These are phyloP conservation scores for Taxillus chinensis DNA, from an alignment of 164 flowering plant species.

Conservation along the genomic window DNA sequence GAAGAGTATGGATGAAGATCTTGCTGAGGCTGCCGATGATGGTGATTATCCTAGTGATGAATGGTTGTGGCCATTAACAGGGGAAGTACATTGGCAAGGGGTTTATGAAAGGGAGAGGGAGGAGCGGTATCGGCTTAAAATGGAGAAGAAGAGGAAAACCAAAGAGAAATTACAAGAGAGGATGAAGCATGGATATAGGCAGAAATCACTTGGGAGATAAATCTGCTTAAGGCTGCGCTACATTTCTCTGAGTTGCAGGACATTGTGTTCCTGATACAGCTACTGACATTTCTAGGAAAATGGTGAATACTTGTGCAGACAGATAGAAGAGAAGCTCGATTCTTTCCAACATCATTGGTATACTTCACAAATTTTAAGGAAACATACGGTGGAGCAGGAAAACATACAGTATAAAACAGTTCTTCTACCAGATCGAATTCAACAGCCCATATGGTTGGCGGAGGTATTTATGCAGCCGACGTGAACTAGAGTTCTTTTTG, in stretches of 20 bases:
- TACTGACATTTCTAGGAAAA: not conserved
- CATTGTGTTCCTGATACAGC: slow-evolving; percentile 6
- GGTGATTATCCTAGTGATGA: slow-evolving; percentile 36
- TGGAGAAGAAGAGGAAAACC: slow-evolving; percentile 84
- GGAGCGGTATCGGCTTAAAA: slow-evolving; percentile 70
- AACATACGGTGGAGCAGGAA: slow-evolving; percentile 5
- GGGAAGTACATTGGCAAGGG: slow-evolving; percentile 93
- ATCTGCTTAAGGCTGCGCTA: slow-evolving; percentile 1
- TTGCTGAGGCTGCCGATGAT: slow-evolving; percentile 95
- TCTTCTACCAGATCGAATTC: not conserved
- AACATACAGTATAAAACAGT: slow-evolving; percentile 4
- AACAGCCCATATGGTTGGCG: not conserved
- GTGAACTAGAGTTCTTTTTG: slow-evolving; percentile 10
- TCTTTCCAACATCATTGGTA: slow-evolving; percentile 13
- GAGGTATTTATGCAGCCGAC: slow-evolving; percentile 3
- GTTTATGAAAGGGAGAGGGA: slow-evolving; percentile 88
- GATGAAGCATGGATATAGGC: slow-evolving; percentile 66
- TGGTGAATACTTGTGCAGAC: slow-evolving; percentile 6
- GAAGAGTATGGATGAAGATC: slow-evolving; percentile 95
- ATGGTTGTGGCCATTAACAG: slow-evolving; percentile 97
- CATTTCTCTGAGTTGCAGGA: not conserved
- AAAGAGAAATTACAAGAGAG: slow-evolving; percentile 65
- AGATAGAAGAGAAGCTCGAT: slow-evolving; percentile 4
- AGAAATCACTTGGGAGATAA: slow-evolving; percentile 63
- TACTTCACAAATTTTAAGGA: slow-evolving; percentile 2